These are phyloP conservation scores for Arthrinium phaeospermum DNA, from an alignment of 2,329 filamentous ascomycete species.

Conservation along the genomic window DNA sequence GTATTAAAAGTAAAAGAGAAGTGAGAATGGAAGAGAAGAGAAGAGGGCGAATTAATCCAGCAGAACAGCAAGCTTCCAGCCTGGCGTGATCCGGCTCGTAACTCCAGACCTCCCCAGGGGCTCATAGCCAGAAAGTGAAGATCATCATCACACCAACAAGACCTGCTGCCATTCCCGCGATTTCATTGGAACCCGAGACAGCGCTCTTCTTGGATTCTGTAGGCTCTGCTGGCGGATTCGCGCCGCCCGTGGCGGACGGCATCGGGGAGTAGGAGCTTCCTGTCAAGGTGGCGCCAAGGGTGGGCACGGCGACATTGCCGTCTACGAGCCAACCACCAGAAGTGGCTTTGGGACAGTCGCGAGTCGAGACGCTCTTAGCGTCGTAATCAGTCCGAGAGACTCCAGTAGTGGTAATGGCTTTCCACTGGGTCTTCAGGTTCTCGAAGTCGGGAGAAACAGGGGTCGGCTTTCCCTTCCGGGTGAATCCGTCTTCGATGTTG, in stretches of 20 bases:
- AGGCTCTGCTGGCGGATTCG: slow-evolving; percentile 1
- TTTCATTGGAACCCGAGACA: slow-evolving; percentile 51
- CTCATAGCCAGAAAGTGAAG: slow-evolving; percentile 56
- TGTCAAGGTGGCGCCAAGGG: slow-evolving; percentile 61
- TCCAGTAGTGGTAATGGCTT: slow-evolving; percentile 71
- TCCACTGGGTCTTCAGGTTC: slow-evolving; percentile 80
- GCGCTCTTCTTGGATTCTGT: slow-evolving; percentile 45
- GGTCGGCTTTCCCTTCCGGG: slow-evolving; percentile 73
- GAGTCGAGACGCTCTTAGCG: slow-evolving; percentile 63
- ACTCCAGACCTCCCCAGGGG: not conserved
- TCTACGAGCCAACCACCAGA: slow-evolving; percentile 74
- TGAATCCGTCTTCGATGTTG: slow-evolving; percentile 67
- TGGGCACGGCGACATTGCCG: slow-evolving; percentile 72
- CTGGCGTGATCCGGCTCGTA: not conserved
- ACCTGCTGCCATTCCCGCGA: slow-evolving; percentile 56
- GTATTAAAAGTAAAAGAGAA: not conserved
- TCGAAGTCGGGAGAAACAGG: slow-evolving; percentile 77
- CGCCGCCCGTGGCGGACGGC: slow-evolving; percentile 28
- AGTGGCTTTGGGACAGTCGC: slow-evolving; percentile 74
- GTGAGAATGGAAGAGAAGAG: not conserved
- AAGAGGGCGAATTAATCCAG: not conserved
- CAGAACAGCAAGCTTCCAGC: slow-evolving; percentile 9
- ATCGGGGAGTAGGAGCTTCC: slow-evolving; percentile 41
- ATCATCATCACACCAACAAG: slow-evolving; percentile 57
- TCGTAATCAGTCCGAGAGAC: slow-evolving; percentile 71